Base-by-base conservation (phyloP, 805 yeast genomes). In the Lipomyces yamanashiensis region DNA sequence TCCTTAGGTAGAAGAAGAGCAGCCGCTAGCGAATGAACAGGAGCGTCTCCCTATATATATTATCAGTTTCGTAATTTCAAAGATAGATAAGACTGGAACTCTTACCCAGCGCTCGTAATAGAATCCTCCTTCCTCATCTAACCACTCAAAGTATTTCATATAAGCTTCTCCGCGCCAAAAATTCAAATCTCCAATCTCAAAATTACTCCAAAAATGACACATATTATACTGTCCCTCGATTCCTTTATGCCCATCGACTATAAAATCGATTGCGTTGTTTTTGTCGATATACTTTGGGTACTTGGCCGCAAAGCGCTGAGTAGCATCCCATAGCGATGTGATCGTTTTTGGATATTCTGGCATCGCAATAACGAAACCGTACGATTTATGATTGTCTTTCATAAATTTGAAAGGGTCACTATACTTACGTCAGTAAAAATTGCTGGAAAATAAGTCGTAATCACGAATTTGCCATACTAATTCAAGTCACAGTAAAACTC, bases 81-180 rank as follows among this genome's bases (percentile, higher is more conserved):
- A 2, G 17, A 9, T 50, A 6, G n/a, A 9, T 10, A 91, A 92
- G 88, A 71, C 88, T 93, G n/a, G 87, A 78, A 3, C 58, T 78
- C 90, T 96, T 6, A 96, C 96, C 91, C 91, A 87, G 74, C 90
- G 79, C 74, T 87, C 90, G 74, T 87, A 87, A 75, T 85, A 87
- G 75, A 87, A 87, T 49, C 88, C 88, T 23, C 89, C 89, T 1
- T 84, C 79, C 58, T 77, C 71, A 74, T 87, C 91, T 62, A 87
- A 77, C 66, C 77, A 72, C 43, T 85, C 80, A 71, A 87, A 87
- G 73, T 80, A 87, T 64, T 77, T 75, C 40, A 72, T 71, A 73
- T 87, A 87, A 28, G 82, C 83, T 57, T 82, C 80, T 15, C 80
- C 68, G 70, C 88, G 74, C 82, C 84, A 87, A 70, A 87, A 82